Conservation (phyloP, 306 rosid species). For the Fragaria iinumae region DNA sequence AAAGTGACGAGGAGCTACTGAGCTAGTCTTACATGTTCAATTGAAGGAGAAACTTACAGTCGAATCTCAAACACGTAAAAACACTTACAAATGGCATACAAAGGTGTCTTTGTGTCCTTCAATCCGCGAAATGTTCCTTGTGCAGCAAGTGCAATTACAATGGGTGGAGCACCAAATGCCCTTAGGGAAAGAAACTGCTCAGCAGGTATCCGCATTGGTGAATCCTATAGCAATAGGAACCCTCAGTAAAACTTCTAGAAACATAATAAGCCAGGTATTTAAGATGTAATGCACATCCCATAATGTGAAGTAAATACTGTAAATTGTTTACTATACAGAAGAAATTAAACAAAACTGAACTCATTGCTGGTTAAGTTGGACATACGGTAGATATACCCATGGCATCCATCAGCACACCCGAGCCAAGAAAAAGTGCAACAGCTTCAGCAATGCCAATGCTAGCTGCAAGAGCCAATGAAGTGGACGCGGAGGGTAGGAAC, state of each 20-base stretch:
- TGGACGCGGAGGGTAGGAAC: constrained; percentile 74
- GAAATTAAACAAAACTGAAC: background rate
- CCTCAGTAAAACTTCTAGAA: background rate
- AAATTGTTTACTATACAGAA: too few species aligned
- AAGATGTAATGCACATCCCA: background rate
- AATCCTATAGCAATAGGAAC: constrained; percentile 53
- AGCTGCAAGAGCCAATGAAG: constrained; percentile 81
- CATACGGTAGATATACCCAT: constrained; percentile 95
- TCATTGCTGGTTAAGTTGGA: constrained; percentile 40
- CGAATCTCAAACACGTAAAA: background rate
- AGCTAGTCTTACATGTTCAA: background rate
- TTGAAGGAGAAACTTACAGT: background rate
- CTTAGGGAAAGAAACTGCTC: constrained; percentile 78
- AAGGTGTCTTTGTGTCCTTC: constrained; percentile 86
- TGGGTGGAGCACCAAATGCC: constrained; percentile 90
- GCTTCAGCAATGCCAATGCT: constrained; percentile 85
- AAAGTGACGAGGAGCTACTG: background rate
- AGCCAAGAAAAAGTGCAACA: constrained; percentile 66
- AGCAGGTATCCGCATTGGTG: constrained; percentile 83
- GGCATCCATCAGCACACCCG: constrained; percentile 71
- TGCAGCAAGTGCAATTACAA: constrained; percentile 89
- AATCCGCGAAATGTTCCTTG: constrained; percentile 97
- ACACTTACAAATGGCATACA: constrained; percentile 82
- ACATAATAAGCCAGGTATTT: background rate
- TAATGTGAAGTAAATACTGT: background rate